Base-by-base conservation (phyloP, 2,329 filamentous ascomycete genomes). In the Chalaropsis ovoidea region DNA sequence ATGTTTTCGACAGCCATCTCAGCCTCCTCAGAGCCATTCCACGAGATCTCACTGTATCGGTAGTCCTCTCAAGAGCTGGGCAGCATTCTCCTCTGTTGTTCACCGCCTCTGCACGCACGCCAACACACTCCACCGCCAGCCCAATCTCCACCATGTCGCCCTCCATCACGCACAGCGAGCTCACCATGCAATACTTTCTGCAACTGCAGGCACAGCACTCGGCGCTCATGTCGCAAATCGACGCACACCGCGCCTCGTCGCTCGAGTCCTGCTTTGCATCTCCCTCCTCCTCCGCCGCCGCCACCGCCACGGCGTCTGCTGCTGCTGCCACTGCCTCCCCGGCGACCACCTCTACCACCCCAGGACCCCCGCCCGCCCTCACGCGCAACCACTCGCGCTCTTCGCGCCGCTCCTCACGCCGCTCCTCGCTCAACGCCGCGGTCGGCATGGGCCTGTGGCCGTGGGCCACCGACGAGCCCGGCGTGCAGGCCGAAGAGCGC, bases 271-370 rank as follows among this genome's bases (percentile, higher is more conserved):
- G 41, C 61, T 45, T 62, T n/a, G 27, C 24, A 24, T 19, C 13
- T 39, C 10, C 19, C 24, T 60, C 54, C n/a, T 10, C 54, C 19
- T 7, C 58, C n/a, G 17, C 17, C n/a, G 19, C 19, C 2, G n/a
- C 45, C 19, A 6, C 58, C n/a, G 17, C 17, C n/a, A 49, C 19
- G 3, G n/a, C 45, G 4, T 3, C 45, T 24, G n/a, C 19, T 19
- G 3, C 45, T 31, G 3, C 22, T 56, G 15, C 22, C 4, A 17
- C 52, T 3, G 15, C 24, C 15, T 13, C 49, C 31, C 76, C 77
- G 1, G 74, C 75, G 11, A 86, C 86, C 72, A 82, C 80, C 71
- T 77, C 82, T 17, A 74, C 72, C 86, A 76, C 73, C 80, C 80
- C 69, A 81, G 80, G 70, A 79, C 81, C 65, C 78, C 78, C 73